Base-by-base conservation (phyloP, 2,329 filamentous ascomycete genomes). In the Penicillium crustosum region DNA sequence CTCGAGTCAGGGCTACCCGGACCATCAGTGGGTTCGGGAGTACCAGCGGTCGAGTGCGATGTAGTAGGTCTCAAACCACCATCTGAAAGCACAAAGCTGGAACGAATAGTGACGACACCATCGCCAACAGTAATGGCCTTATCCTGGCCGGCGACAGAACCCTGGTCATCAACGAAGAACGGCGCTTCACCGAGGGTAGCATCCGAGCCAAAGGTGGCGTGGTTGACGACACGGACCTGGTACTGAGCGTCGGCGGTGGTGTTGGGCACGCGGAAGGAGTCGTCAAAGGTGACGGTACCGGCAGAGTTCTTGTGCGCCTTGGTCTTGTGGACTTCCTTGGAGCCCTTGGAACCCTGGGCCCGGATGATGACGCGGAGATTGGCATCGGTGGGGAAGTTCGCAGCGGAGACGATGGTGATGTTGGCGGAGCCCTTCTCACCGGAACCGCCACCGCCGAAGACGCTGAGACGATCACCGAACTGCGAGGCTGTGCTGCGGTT, bases 81-180 rank as follows among this genome's bases (percentile, higher is more conserved):
- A 45, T 86, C 87, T 0, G 80, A 77, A 0, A 77, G 76, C 27
- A 79, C 78, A 69, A 96, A 97, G 53, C 80, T 85, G 71, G 89
- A 94, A 78, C 86, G 89, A 47, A 97, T 73, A 0, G 86, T 80
- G 1, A 97, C 88, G 1, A 77, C 83, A 25, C 91, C 92, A 36
- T 78, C 81, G 13, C 93, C 93, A 27, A 93, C 87, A 35, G 79
- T 83, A 52, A 99, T 77, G 41, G 85, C 81, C 79, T 93, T 94
- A 66, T 93, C 88, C 33, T 82, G 79, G 12, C 84, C 85, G 1
- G 81, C 78, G 2, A 85, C 84, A 2, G 82, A 84, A 9, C 83
- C 81, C 63, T 85, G 83, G 71, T 99, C 93, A 63, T 93, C 91
- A n/a, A 99, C 85, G 71, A 95, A 93, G 78, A 96, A 96, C n/a